Base-by-base conservation (phyloP, 2,329 filamentous ascomycete species). In the Talaromyces sp. region DNA sequence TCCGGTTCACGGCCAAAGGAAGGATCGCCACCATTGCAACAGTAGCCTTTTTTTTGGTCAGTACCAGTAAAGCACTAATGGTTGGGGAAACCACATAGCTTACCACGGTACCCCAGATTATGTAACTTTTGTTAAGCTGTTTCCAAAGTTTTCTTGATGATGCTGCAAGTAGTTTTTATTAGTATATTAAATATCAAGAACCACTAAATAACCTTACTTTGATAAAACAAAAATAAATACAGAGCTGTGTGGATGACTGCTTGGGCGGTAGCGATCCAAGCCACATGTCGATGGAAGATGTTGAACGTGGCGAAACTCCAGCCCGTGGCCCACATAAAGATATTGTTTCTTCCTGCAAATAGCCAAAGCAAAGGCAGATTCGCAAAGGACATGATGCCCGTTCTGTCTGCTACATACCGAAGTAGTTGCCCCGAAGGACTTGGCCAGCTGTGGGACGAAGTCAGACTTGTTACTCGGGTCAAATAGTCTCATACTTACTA, bases 221-320 rank as follows among this genome's bases (percentile, higher is more conserved):
- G 58, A 57, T 56, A 24, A 35, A 70, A 71, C 11, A 75, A 63
- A 0, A 82, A 62, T 0, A 83, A 80, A 62, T 88, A 90, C 0
- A 82, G 81, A 1, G 87, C 60, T 0, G 86, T 87, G 66, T 90
- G 88, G 0, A 86, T 70, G 1, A 89, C 77, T 1, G 85, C 87
- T 64, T 89, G 81, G 0, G 86, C 60, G 0, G 86, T 86, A 6
- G 85, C 80, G 2, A 88, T 78, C 19, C 87, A 78, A 0, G 88
- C 87, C 3, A 87, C 78, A 79, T 86, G 86, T 0, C 87, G 83
- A 70, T 90, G 88, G 57, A 89, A 89, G 46, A 84, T 80, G 64
- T 85, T 89, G 67, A 85, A 89, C 0, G 84, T 86, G 1, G 81
- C 80, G 69, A 87, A 89, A 11, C 84, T 85, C 86, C 87, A 90